Base-by-base conservation (phyloP, 1,139 yeast species). In the Diutina rugosa region DNA sequence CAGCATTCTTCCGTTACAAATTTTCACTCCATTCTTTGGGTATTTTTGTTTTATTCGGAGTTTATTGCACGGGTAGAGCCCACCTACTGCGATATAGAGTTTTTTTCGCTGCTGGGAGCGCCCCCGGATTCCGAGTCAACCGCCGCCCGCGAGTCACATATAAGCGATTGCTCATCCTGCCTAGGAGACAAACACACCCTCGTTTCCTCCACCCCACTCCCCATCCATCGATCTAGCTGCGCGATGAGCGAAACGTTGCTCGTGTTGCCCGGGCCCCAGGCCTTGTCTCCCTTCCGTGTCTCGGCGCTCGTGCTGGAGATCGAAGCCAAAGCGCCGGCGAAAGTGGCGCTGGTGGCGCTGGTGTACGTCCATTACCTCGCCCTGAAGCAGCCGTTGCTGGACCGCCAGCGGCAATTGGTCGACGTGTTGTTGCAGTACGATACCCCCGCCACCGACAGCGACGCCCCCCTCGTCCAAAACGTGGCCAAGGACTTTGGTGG, bases 261-360 rank as follows among this genome's bases (percentile, higher is more conserved):
- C 68, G 78, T 87, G 63, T 77, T 89, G 62, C 87, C 96, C 56
- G 99, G 99, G 59, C 96, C 97, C 56, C 81, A 80, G 67, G 98
- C 97, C 61, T 79, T 91, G 67, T 90, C 98, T 56, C 80, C 80
- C 56, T 93, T 93, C 71, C 82, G 99, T 72, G 84, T 90, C 63
- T 80, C 82, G 60, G 85, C 79, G 63, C 77, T 90, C 72, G 76
- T 82, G 63, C 79, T 80, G 64, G 91, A 86, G 64, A 81, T 91
- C 71, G 87, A 88, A 71, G 79, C 79, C 59, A 78, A 83, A 58
- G 83, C 85, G 56, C 86, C 90, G 57, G 80, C 80, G 54, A n/a
- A n/a, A 6, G 53, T 49, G 28, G 6, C 53, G 12, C 82, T 82
- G 55, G 82, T 93, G 59, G 81, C 84, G 58, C 80, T 96, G 26